Base-by-base conservation (phyloP, 129 eudicot species). In the Flaveria robusta region DNA sequence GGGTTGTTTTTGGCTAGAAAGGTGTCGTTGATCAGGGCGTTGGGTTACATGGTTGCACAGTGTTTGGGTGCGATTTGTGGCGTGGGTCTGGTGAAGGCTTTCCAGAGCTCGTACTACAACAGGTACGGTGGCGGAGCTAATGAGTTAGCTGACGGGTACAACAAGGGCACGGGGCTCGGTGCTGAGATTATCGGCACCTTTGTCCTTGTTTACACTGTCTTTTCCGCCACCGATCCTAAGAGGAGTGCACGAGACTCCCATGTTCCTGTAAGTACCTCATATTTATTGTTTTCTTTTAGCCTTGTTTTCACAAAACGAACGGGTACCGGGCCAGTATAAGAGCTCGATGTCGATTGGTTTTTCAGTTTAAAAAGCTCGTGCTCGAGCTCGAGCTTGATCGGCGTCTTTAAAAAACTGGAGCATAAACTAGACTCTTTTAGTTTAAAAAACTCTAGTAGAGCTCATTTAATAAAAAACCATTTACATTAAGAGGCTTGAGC, bases 241-340 rank as follows among this genome's bases (percentile, higher is more conserved):
- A 86, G 97, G 60, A 92, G 67, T 47, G 97, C 97, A 7, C 80
- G 96, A 86, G 97, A 92, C 88, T 92, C 97, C 58, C 97, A 92
- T 79, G 97, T 92, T 79, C 97, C 97, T 23, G 97, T 92, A 86
- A 77, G 93, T 27, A 65, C 65, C 42, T 52, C 23, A 37, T 15
- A 50, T 49, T 18, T 5, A 22, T 11, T 8, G 2, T 42, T 42
- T 42, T 1, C 13, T 42, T 42, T 42, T 42, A 51, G 22, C 37
- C 6, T 31, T 31, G 37, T 0, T 31, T 31, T 0, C 37, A 31
- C 37, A 31, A 31, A 31, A 29, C 34, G 4, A 29, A 29, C 34
- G 4, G 5, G 34, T 29, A 1, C 27, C 27, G 27, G 27, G 27
- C 27, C 27, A 1, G 27, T 24, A 1, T 24, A 24, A 24, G 1